Evolutionary conservation across 495 filamentous ascomycete species (phyloP).

Genomic region (Hapsidospora chrysogenum): DNA sequence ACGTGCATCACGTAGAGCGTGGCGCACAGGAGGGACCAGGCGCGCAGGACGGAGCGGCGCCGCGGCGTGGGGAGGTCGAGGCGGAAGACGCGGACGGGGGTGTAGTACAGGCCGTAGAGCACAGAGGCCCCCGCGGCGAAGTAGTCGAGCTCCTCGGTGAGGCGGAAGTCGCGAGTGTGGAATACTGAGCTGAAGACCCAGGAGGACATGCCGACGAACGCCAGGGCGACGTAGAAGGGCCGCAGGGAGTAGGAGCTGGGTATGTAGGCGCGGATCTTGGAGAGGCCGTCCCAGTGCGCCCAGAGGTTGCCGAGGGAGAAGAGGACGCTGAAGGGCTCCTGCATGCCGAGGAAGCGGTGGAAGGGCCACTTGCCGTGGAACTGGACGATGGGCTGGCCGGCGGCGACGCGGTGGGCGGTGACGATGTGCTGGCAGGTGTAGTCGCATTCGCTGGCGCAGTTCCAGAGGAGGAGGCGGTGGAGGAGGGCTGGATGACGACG

Average conservation of each 20-base stretch:
- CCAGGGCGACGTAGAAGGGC: slow-evolving; percentile 63
- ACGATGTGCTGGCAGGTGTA: slow-evolving; percentile 95
- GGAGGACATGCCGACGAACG: slow-evolving; percentile 63
- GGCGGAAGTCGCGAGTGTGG: slow-evolving; percentile 68
- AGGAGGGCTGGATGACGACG: slow-evolving; percentile 35
- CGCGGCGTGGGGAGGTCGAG: slow-evolving; percentile 46
- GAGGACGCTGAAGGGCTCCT: slow-evolving; percentile 84
- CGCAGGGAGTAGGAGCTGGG: slow-evolving; percentile 59
- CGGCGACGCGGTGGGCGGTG: slow-evolving; percentile 52
- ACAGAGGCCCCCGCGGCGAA: slow-evolving; percentile 86
- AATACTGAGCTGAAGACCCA: slow-evolving; percentile 87
- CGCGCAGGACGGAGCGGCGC: slow-evolving; percentile 41
- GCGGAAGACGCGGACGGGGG: slow-evolving; percentile 64
- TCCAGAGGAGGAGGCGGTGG: slow-evolving; percentile 58
- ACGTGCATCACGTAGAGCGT: slow-evolving; percentile 61
- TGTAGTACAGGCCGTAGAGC: slow-evolving; percentile 77
- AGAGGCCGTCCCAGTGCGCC: slow-evolving; percentile 70
- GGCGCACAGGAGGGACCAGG: slow-evolving; percentile 61
- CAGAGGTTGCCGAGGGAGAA: slow-evolving; percentile 83
- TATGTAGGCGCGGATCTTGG: slow-evolving; percentile 48
- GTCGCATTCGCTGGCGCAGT: slow-evolving; percentile 86
- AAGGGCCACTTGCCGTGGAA: slow-evolving; percentile 99
- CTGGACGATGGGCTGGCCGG: slow-evolving; percentile 56
- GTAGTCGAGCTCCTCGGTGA: slow-evolving; percentile 91
- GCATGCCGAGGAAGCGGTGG: slow-evolving; percentile 71